Conservation (phyloP, 2,329 filamentous ascomycete genomes). For the Alternaria consortialis region DNA sequence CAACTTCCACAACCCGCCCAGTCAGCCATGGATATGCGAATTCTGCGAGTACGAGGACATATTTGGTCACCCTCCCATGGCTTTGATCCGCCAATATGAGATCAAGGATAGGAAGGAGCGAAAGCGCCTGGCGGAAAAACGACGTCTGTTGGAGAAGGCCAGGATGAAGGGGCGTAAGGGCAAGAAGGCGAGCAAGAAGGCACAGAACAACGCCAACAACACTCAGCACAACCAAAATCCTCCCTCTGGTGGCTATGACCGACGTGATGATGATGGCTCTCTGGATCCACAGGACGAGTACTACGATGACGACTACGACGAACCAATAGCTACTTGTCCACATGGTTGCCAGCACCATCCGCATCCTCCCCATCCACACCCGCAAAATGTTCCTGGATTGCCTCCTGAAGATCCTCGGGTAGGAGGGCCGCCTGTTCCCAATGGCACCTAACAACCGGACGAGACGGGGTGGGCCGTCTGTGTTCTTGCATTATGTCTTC, state of each 20-base stretch:
- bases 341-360: conserved; percentile 45
- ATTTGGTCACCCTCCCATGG: conserved; percentile 85
- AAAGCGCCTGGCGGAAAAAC: conserved; percentile 85
- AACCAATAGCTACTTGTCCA: conserved; percentile 38
- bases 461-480: conserved; percentile 52
- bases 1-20: conserved; percentile 79
- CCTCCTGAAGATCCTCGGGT: conserved; percentile 38
- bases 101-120: conserved; percentile 89
- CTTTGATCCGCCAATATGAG: conserved; percentile 90
- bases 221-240: conserved; percentile 43
- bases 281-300: conserved; percentile 48
- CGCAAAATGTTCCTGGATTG: conserved; percentile 32
- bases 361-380: conserved; percentile 35
- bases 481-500: conserved; percentile 49
- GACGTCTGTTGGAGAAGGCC: conserved; percentile 85
- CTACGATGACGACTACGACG: conserved; percentile 51
- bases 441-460: conserved; percentile 47
- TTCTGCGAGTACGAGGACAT: conserved; percentile 98
- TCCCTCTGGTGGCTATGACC: conserved; percentile 42
- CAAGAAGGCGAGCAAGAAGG: conserved; percentile 79
- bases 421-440: conserved; percentile 32
- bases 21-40: conserved; percentile 94
- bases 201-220: conserved; percentile 46
- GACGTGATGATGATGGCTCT: conserved; percentile 42
- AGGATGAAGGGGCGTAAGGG: conserved; percentile 92